A percentile compares a stretch with the other conserved stretches of the same genome.
These are phyloP conservation scores for Vachellia pachyceras DNA, from an alignment of 306 rosid species.

Conservation along the genomic window DNA sequence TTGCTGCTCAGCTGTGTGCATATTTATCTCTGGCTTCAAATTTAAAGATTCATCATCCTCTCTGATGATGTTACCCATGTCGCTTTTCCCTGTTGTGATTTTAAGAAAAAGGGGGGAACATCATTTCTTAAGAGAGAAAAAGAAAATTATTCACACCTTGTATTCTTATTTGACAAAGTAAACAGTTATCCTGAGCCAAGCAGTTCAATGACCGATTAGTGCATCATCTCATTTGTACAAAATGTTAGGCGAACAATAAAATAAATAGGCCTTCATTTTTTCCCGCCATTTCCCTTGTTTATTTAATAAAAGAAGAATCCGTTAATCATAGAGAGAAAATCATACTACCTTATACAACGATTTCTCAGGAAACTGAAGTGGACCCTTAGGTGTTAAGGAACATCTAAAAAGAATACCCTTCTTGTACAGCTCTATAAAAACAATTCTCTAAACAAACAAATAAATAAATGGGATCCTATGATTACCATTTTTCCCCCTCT, in stretches of 20 bases:
- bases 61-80: slow-evolving; percentile 37
- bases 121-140: slow-evolving; percentile 16
- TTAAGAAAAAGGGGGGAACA: slow-evolving; percentile 14
- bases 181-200: slow-evolving; percentile 30
- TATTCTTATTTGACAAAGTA: slow-evolving; percentile 37
- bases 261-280: neutral
- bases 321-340: slow-evolving; percentile 8
- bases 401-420: slow-evolving; percentile 29
- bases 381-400: slow-evolving; percentile 37
- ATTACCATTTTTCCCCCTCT: slow-evolving; percentile 64
- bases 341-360: slow-evolving; percentile 24
- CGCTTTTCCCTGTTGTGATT: slow-evolving; percentile 54
- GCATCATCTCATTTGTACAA: neutral
- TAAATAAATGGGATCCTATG: slow-evolving; percentile 31
- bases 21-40: slow-evolving; percentile 46
- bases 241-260: slow-evolving; percentile 1
- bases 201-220: slow-evolving; percentile 25
- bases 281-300: neutral
- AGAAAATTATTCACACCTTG: slow-evolving; percentile 11
- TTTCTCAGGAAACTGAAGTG: slow-evolving; percentile 36
- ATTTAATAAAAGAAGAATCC: slow-evolving; percentile 11
- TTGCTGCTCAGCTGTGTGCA: slow-evolving; percentile 74
- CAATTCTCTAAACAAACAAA: neutral
- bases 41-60: slow-evolving; percentile 54
- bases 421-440: slow-evolving; percentile 26